Base-by-base conservation (phyloP, 2,329 filamentous ascomycete genomes). In the Cordyceps javanica region DNA sequence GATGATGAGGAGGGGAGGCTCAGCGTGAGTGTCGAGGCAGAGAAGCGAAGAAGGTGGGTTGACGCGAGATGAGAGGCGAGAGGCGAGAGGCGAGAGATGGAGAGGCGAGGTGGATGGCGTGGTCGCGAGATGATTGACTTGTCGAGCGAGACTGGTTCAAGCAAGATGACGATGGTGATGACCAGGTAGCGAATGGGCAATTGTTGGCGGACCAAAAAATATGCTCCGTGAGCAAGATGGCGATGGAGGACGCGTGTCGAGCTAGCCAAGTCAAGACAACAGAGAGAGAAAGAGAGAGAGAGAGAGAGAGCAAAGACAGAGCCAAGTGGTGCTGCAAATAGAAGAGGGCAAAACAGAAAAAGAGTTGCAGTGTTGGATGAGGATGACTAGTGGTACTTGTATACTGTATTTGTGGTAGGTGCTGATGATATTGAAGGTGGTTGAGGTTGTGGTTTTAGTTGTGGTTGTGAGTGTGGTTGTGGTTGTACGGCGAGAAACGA, bases 221-320 rank as follows among this genome's bases (percentile, higher is more conserved):
- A n/a, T n/a, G n/a, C n/a, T n/a, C n/a, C n/a, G n/a, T n/a, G 10
- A 32, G 5, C 30, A 10, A 5, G 30, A 32, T 32, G 34, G 34
- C 23, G 49, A 51, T 34, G 39, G 34, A 28, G 34, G 32, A 51
- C 28, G 38, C 51, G 51, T 54, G 28, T 44, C 36, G 26, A 42
- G 38, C 50, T 54, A 34, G 26, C 39, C 28, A n/a, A 54, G 19
- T 14, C 39, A 25, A 44, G 23, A 34, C 23, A 51, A n/a, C n/a
- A n/a, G n/a, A n/a, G n/a, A n/a, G n/a, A n/a, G n/a, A n/a, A n/a
- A n/a, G n/a, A n/a, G n/a, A n/a, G n/a, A n/a, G n/a, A n/a, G n/a
- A n/a, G n/a, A n/a, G n/a, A n/a, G n/a, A n/a, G 51, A 44, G 51
- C 51, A 44, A 54, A 44, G 38, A 54, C 51, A 54, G 38, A 44